These are phyloP conservation scores for Colletotrichum australisinense DNA, from an alignment of 2,329 filamentous ascomycete species.

Conservation along the genomic window DNA sequence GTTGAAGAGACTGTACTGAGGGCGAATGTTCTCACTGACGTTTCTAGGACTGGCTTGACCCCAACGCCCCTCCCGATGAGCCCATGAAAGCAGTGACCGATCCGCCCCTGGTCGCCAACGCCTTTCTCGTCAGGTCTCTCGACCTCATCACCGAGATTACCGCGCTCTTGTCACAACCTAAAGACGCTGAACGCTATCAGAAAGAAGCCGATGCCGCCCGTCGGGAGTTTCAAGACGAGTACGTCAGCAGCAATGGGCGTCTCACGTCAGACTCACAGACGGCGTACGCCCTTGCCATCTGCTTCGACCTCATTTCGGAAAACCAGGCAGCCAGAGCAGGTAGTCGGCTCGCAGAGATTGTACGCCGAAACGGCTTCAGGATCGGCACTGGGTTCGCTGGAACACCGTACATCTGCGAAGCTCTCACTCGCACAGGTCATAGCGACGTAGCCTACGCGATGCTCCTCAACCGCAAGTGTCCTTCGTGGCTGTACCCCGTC, in stretches of 20 bases:
- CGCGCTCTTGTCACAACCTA: background rate
- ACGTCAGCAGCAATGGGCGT: slow-evolving; percentile 34
- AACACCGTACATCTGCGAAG: slow-evolving; percentile 38
- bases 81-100: slow-evolving; percentile 44
- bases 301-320: slow-evolving; percentile 34
- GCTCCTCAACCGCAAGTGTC: slow-evolving; percentile 47
- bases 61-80: slow-evolving; percentile 42
- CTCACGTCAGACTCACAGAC: slow-evolving; percentile 38
- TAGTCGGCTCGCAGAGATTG: slow-evolving; percentile 10
- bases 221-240: slow-evolving; percentile 39
- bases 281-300: slow-evolving; percentile 38
- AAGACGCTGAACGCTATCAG: background rate
- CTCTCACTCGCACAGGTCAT: slow-evolving; percentile 11
- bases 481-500: slow-evolving; percentile 52
- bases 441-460: slow-evolving; percentile 47
- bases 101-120: slow-evolving; percentile 44
- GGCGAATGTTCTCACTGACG: background rate
- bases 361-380: slow-evolving; percentile 8
- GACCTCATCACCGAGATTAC: background rate
- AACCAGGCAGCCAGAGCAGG: slow-evolving; percentile 1
- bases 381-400: slow-evolving; percentile 41
- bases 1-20: background rate
- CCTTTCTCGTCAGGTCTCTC: slow-evolving; percentile 41
- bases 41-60: slow-evolving; percentile 45
- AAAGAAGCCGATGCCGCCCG: background rate